Base-by-base conservation (phyloP, 2,329 filamentous ascomycete species). In the Sclerotinia glacialis region DNA sequence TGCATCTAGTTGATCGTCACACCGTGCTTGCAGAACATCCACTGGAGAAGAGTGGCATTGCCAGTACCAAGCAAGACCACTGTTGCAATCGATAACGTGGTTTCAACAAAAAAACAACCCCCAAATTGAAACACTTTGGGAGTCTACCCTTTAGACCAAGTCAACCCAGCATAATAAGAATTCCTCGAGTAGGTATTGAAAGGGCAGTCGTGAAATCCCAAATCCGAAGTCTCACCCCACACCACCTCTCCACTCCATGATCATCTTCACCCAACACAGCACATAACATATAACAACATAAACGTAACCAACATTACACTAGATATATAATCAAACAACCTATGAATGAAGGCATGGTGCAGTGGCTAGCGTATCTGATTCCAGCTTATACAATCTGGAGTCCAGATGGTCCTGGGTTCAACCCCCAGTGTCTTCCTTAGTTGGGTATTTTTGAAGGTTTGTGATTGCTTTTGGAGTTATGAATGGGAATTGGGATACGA, bases 361-460 rank as follows among this genome's bases (percentile, higher is more conserved):
- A 63, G 60, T 40, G 44, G 34, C 37, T 50, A 40, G 53, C 42
- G 44, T 34, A 37, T 40, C 40, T 65, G 47, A 37, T 42, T 61
- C 46, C 47, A 54, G 49, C 34, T 40, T 21, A 5, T 68, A 66
- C 55, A 70, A 70, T 69, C 68, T 69, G 55, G 66, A 64, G 66
- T 69, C 69, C 68, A 71, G 70, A 69, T 67, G 69, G 58, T 60
- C 44, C 44, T 49, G 44, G 44, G 58, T 60, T 49, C 68, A 69
- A 69, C 67, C 67, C 65, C 65, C 68, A 66, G 67, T 60, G 53
- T 63, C 44, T 47, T 65, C 42, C 46, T 18, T 28, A 1, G 8
- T 14, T 53, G 21, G 16, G 1, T 5, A 5, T 16, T 40, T 52
- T 44, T 4, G 3, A 2, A 14, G 1, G 1, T 14, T 5, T 47